Base-by-base conservation (phyloP, 129 eudicot genomes). In the Oenanthe sinensis region DNA sequence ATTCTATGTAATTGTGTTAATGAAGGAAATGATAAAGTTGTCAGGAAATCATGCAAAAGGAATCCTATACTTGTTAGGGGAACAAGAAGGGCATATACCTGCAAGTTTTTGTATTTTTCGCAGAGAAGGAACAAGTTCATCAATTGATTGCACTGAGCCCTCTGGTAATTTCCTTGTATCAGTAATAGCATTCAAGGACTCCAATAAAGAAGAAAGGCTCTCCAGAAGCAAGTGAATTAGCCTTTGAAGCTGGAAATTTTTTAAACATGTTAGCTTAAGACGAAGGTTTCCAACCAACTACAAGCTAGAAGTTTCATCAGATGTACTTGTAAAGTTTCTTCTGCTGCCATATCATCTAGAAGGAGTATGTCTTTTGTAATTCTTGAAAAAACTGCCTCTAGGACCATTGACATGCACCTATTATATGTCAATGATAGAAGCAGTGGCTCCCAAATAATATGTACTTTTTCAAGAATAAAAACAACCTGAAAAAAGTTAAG, bases 321-420 rank as follows among this genome's bases (percentile, higher is more conserved):
- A 71, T 40, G 77, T 75, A 95, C 98, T 90, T 95, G 94, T 84
- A 91, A 76, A 50, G 98, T 90, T 86, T 95, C 98, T 77, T 95
- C 98, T 10, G 97, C 98, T 54, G 97, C 98, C 86, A 95, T 88
- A 81, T 95, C 98, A 83, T 95, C 98, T 87, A 95, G 81, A 52
- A 87, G 91, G 84, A 95, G 98, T 78, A 95, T 90, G 58, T 95
- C 98, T 77, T 87, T 90, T 20, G 92, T 79, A 71, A 87, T 88
- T 87, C 92, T 91, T 26, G 92, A 87, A 75, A 88, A 90, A 44
- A 90, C 97, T 78, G 88, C 78, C 84, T 95, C 97, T 63, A 95
- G 30, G 78, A 90, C 89, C 78, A 55, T 69, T 82, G 88, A 83
- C 92, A 91, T 91, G 58, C 94, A 84, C 84, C 79, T 83, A 73